A percentile compares a stretch with the other conserved stretches of the same genome.
phyloP scores from a whole-genome alignment of 140 eudicot species.

The Flaveria floridana region DNA sequence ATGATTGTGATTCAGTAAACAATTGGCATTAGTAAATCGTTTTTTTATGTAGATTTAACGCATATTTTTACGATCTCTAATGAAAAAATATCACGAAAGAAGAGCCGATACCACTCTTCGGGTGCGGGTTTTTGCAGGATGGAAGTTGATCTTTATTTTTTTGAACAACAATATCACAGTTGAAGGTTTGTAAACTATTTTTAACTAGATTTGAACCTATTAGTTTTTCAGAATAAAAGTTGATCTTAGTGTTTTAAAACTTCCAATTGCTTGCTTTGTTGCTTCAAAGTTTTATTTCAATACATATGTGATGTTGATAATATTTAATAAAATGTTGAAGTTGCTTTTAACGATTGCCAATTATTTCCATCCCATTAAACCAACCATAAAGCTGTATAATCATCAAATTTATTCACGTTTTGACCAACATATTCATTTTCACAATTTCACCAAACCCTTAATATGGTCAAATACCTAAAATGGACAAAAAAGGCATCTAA shows the following conservation, averaged over 20 bases:
- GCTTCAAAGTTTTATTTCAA: background rate
- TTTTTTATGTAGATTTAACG: background rate
- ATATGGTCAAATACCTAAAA: conserved; percentile 5
- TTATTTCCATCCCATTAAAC: conserved; percentile 16
- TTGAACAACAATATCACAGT: too few relatives aligned
- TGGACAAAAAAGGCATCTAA: conserved; percentile 11
- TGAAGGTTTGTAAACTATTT: too few relatives aligned
- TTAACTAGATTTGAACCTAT: too few relatives aligned
- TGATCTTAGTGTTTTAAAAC: too few relatives aligned
- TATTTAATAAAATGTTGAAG: background rate
- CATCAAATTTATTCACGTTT: conserved; percentile 13
- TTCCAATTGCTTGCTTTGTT: background rate
- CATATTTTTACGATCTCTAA: background rate
- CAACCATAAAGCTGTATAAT: conserved; percentile 19
- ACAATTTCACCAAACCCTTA: background rate
- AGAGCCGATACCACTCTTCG: background rate
- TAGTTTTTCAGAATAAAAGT: background rate
- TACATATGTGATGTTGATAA: background rate
- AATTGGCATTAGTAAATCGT: background rate
- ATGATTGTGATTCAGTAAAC: conserved; percentile 17
- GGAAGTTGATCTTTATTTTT: too few relatives aligned
- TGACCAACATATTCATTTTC: conserved; percentile 25
- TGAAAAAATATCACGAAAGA: background rate
- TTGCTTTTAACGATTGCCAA: conserved; percentile 3
- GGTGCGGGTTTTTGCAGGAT: background rate